Percentiles rank a stretch among this genome's conserved stretches.
These are phyloP conservation scores for Schwanniomyces vanrijiae DNA, from an alignment of 805 yeast species.

Conservation along the genomic window DNA sequence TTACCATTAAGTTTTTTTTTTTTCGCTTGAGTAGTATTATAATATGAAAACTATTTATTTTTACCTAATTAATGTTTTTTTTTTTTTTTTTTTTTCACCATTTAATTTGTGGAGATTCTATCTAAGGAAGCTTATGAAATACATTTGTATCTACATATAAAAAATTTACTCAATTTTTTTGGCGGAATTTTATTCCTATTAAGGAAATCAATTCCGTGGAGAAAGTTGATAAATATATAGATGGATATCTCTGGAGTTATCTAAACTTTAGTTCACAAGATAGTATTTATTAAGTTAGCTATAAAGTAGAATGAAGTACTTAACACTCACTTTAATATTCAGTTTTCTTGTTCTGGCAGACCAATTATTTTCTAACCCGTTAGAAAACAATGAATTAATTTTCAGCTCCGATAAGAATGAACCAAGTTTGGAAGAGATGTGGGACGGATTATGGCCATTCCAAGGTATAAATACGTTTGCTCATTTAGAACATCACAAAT, in stretches of 20 bases:
- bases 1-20: background rate
- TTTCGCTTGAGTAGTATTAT: too few species aligned
- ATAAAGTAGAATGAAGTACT: background rate
- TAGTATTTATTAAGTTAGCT: background rate
- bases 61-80: too few species aligned
- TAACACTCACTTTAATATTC: background rate
- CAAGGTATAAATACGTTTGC: conserved; percentile 73
- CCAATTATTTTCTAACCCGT: conserved; percentile 5
- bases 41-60: too few species aligned
- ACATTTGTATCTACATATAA: background rate
- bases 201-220: background rate
- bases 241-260: background rate
- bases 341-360: background rate
- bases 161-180: background rate
- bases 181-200: background rate
- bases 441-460: conserved; percentile 79
- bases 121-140: too few species aligned
- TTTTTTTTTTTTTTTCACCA: too few species aligned
- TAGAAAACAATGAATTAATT: background rate
- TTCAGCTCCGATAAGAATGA: conserved; percentile 2
- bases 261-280: background rate
- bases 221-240: background rate
- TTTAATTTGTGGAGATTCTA: too few species aligned
- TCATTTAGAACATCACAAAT: conserved; percentile 60
- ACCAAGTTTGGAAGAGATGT: conserved; percentile 53